Evolutionary conservation across 768 basidiomycete species (phyloP).

Genomic region (Xerocomellus dryophilus): DNA sequence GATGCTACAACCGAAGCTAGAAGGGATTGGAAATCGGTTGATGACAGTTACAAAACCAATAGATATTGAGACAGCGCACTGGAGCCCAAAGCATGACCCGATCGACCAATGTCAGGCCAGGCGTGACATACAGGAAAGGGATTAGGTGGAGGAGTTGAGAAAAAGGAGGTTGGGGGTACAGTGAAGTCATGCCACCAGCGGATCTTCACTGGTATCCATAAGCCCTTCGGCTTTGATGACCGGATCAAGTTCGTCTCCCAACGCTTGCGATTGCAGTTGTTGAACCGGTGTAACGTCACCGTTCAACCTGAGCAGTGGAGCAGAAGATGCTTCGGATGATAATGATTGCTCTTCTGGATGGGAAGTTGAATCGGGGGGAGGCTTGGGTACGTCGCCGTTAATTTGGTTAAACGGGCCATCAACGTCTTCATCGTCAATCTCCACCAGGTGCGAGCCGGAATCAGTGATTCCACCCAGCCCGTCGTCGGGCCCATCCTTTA

Average conservation of each 20-base stretch:
- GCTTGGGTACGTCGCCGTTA: constrained; percentile 36
- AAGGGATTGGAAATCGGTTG: constrained; percentile 21
- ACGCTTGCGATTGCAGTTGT: constrained; percentile 50
- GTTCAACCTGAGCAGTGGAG: constrained; percentile 44
- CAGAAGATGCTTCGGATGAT: constrained; percentile 47
- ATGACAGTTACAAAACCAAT: constrained; percentile 31
- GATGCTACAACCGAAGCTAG: constrained; percentile 30
- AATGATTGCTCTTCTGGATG: constrained; percentile 11
- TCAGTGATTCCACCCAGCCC: constrained; percentile 19
- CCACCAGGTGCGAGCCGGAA: constrained; percentile 24
- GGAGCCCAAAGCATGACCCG: constrained; percentile 19
- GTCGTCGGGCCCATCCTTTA: constrained; percentile 35
- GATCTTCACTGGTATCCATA: constrained; percentile 62
- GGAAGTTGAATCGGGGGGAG: constrained; percentile 25
- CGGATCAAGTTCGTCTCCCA: constrained; percentile 53
- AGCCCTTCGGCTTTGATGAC: constrained; percentile 62
- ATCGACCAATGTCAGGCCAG: constrained; percentile 10
- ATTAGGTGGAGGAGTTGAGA: constrained; percentile 3
- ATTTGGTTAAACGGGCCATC: constrained; percentile 27
- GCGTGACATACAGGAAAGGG: constrained; percentile 5
- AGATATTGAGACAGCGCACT: constrained; percentile 30
- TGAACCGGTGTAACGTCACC: constrained; percentile 45
- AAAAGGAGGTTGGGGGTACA: background rate
- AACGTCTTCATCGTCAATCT: constrained; percentile 35
- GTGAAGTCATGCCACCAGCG: constrained; percentile 37